A percentile compares a stretch with the other conserved stretches of the same genome.
Conservation (phyloP, 352 stramenopile species). For the Plasmopara muralis region DNA sequence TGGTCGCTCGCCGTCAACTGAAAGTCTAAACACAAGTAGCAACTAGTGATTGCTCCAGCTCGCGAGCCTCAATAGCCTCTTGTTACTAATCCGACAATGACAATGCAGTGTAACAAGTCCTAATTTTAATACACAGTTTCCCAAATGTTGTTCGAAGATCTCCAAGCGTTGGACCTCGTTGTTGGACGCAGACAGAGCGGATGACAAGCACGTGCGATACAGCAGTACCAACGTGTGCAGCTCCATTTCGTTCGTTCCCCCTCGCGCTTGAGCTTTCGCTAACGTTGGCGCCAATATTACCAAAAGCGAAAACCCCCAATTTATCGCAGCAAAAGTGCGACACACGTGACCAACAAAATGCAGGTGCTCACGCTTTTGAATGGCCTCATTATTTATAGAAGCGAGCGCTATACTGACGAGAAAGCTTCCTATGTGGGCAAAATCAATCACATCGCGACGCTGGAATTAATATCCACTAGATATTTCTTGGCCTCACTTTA, state of each 20-base stretch:
- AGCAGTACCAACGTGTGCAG: slow-evolving; percentile 60
- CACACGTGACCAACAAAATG: slow-evolving; percentile 61
- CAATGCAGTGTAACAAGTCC: slow-evolving; percentile 11
- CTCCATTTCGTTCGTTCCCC: slow-evolving; percentile 34
- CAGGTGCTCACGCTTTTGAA: slow-evolving; percentile 37
- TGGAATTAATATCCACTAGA: slow-evolving; percentile 76
- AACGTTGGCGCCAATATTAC: slow-evolving; percentile 65
- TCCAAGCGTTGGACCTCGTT: slow-evolving; percentile 20
- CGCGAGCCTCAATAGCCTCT: slow-evolving; percentile 17
- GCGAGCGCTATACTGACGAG: slow-evolving; percentile 69
- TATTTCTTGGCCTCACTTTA: slow-evolving; percentile 73
- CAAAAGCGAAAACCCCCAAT: slow-evolving; percentile 52
- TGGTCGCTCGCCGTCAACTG: slow-evolving; percentile 15
- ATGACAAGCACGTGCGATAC: slow-evolving; percentile 48
- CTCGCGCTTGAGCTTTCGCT: slow-evolving; percentile 32
- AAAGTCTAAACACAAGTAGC: slow-evolving; percentile 26
- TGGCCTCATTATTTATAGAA: slow-evolving; percentile 11
- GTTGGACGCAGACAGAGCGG: slow-evolving; percentile 15
- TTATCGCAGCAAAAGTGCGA: slow-evolving; percentile 52
- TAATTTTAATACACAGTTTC: slow-evolving; percentile 13
- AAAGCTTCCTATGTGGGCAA: slow-evolving; percentile 75
- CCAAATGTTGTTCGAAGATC: slow-evolving; percentile 32
- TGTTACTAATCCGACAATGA: not conserved
- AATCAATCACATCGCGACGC: slow-evolving; percentile 48
- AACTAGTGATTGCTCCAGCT: slow-evolving; percentile 22